Evolutionary conservation across 371 early-diverging fungal genomes (phyloP), one percentile per base, ranked within the genome.

Genomic region (Chytridiales sp.): DNA sequence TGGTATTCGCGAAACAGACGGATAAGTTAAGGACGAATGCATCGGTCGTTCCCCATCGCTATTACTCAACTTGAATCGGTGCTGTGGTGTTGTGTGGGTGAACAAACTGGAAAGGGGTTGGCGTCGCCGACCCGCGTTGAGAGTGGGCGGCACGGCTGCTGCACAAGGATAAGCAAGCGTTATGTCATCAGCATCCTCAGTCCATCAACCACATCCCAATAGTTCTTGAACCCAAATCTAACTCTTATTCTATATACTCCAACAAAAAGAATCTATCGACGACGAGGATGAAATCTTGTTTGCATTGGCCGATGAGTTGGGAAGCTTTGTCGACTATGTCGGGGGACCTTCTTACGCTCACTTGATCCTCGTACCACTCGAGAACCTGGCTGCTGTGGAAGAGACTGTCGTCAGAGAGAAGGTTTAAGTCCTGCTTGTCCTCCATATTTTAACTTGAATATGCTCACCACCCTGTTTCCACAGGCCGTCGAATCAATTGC

Each of bases 371-470:
- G 80, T 86, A 31, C 92, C 95, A 21, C 77, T 97, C 64, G 97
- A 96, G 74, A 93, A 90, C 59, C 79, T 97, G 53, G 94, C 95
- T 8, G 89, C 93, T 29, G 91, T 93, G 5, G 98, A 97, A 73
- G 98, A 97, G 72, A 93, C 93, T 9, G 82, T 91, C 44, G 95
- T 97, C 22, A 78, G 98, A 61, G 94, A 94, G 57, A 94, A 93
- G 87, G 95, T 90, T 77, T 47, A 32, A 6, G n/a, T 4, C 30
- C 35, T 26, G 27, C 50, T 31, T 21, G 22, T 15, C 6, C 19
- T 51, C 52, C 4, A 35, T 51, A 5, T 6, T 31, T 21, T 24
- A 4, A 26, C 30, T 51, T 4, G n/a, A 22, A 22, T 15, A 6
- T 31, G 24, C 32, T 39, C 22, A 21, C 50, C 29, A 42, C 34